Percentiles rank a stretch among this genome's conserved stretches.
phyloP scores from a whole-genome alignment of 805 yeast species.

The Kurtzmaniella cleridarum region DNA sequence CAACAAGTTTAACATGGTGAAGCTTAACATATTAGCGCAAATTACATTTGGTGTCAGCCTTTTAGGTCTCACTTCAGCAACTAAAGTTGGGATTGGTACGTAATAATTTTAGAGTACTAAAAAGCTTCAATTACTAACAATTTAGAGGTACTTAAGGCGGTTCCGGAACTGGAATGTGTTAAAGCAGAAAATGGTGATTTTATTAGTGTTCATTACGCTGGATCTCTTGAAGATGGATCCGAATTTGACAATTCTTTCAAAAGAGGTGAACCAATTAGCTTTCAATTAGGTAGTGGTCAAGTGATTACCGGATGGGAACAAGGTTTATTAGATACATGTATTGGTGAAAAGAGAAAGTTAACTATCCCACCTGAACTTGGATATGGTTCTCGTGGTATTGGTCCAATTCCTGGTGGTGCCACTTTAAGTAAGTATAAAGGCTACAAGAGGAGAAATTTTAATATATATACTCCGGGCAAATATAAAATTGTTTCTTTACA shows the following conservation, averaged over 20 bases:
- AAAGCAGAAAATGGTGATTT: conserved; percentile 61
- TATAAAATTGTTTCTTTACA: no score
- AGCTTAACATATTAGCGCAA: no score
- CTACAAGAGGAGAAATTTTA: no score
- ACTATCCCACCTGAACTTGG: conserved; percentile 75
- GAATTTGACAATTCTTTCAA: conserved; percentile 69
- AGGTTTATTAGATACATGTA: conserved; percentile 72
- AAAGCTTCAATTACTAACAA: background rate
- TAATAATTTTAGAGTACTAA: background rate
- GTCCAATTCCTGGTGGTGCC: conserved; percentile 73
- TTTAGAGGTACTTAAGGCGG: conserved; percentile 29
- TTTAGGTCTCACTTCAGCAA: no score
- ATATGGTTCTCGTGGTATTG: conserved; percentile 74
- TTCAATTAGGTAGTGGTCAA: conserved; percentile 70
- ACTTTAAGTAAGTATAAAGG: conserved; percentile 40
- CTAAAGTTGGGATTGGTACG: no score
- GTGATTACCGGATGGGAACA: conserved; percentile 92
- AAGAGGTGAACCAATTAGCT: conserved; percentile 64
- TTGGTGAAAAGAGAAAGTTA: conserved; percentile 79
- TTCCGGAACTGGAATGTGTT: conserved; percentile 51
- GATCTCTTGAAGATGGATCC: conserved; percentile 59
- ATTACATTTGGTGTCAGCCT: no score
- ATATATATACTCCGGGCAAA: no score
- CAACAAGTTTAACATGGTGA: no score
- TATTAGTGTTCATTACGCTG: conserved; percentile 76